Base-by-base conservation (phyloP, 164 flowering plant genomes). In the Chimonanthus praecox region DNA sequence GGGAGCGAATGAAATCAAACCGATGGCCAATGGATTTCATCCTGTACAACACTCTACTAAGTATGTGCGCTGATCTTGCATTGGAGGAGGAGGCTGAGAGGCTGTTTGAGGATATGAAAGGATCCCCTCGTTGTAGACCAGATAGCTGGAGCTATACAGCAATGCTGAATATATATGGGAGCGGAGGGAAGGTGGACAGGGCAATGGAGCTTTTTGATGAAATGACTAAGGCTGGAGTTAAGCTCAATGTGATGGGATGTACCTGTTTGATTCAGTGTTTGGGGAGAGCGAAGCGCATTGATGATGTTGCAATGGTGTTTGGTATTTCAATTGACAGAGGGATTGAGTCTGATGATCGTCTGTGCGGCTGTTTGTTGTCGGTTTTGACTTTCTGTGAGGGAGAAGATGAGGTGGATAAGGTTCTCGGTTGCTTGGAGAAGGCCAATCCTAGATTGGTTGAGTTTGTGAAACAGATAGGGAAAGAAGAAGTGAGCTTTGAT, bases 51-150 rank as follows among this genome's bases (percentile, higher is more conserved):
- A 87, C 99, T 33, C 79, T 95, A 88, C 76, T 93, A 81, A 93
- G 88, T 70, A 93, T 95, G 99, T 95, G 98, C 80, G 99, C 99
- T 8, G 98, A 93, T 81, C 84, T 95, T 78, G 99, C 95, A 2
- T 77, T 89, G 69, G 89, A 83, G 74, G 94, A 92, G 75, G 98
- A 95, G 72, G 99, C 94, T 2, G 97, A 88, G 86, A 81, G 16
- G 76, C 84, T 95, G n/a, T 33, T 95, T 93, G 73, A 88, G 83
- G 48, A 92, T 47, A 93, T 95, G 98, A 92, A 89, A 79, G 58
- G 58, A 7, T 85, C 89, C 1, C 74, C 78, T 75, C 67, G 67
- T 15, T 83, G 88, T 68, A 84, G 72, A 81, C 97, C 96, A 0
- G 97, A 95, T 82, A 90, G 97, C 78, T 93, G 88, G 89, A 93